Base-by-base conservation (phyloP, 306 rosid genomes). In the Oxytropis ochrocephala region DNA sequence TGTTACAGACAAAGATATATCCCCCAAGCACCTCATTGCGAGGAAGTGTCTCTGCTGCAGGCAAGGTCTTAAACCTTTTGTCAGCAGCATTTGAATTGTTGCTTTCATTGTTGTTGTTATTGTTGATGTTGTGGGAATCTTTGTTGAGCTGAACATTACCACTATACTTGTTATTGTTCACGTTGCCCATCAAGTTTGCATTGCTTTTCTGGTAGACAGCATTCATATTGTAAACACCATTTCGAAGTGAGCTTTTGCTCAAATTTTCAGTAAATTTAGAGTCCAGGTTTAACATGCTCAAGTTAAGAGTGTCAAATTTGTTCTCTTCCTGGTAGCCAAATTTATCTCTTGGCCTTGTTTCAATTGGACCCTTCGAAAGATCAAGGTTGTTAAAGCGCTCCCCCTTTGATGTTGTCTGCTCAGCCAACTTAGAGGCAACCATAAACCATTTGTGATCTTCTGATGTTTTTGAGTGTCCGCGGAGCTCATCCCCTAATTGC, bases 11-110 rank as follows among this genome's bases (percentile, higher is more conserved):
- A 81, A 95, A 95, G 76, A 95, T 95, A 90, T 95, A 95, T 61
- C 99, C 99, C 16, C 99, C 99, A 52, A 95, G 96, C 73, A 95
- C 99, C 76, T 95, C 99, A 85, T 95, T 80, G 24, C 99, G 90
- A 0, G 99, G 99, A 57, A 95, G 95, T 6, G 96, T 95, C 86
- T 91, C 99, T 6, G 99, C 86, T 11, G 96, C 96, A 24, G 96
- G 99, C 86, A 95, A 86, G 72, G 99, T 95, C 86, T 95, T 95
- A 69, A 95, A 95, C 85, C 99, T 95, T 80, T 91, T 95, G 73
- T 95, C 99, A 32, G 79, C 79, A 7, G 83, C 84, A 83, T 80
- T 82, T 42, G 75, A 33, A 51, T 66, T 75, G 73, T 42, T 80
- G 52, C 53, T 79, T 59, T 85, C 95, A 50, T 54, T 83, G 75